Percentiles rank a stretch among this genome's conserved stretches.
These are phyloP conservation scores for Lenwebbia sp. DNA, from an alignment of 345 rosid species.

Conservation along the genomic window DNA sequence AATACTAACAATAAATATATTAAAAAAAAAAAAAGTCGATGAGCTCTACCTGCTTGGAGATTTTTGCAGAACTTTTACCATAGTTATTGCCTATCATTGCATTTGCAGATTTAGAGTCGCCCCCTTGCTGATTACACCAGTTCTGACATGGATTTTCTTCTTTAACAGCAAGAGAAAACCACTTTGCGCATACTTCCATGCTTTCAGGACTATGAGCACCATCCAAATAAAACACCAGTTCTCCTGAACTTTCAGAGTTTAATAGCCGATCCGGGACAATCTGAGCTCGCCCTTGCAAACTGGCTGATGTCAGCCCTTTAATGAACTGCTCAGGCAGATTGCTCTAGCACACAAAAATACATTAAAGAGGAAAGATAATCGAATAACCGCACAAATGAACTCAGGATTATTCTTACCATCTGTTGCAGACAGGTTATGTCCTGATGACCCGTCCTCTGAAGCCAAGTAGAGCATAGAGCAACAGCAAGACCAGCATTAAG, in stretches of 20 bases:
- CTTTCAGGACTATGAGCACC: slow-evolving; percentile 98
- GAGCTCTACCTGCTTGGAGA: slow-evolving; percentile 44
- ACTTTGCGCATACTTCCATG: slow-evolving; percentile 75
- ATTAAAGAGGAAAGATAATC: background rate
- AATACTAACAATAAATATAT: background rate
- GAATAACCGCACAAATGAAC: background rate
- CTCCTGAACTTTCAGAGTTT: slow-evolving; percentile 34
- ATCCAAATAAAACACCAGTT: slow-evolving; percentile 81
- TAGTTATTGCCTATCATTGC: slow-evolving; percentile 9
- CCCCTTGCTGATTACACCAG: slow-evolving; percentile 19
- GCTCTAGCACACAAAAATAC: slow-evolving; percentile 28
- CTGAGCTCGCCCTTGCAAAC: slow-evolving; percentile 95
- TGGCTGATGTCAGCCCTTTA: slow-evolving; percentile 70
- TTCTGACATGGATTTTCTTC: slow-evolving; percentile 27
- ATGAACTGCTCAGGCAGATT: slow-evolving; percentile 71
- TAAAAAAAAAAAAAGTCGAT: background rate
- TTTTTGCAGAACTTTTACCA: slow-evolving; percentile 11
- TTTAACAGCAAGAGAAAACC: slow-evolving; percentile 70
- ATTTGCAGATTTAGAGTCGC: slow-evolving; percentile 19
- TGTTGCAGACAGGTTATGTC: slow-evolving; percentile 29
- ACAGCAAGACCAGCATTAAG: slow-evolving; percentile 87
- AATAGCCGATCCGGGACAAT: slow-evolving; percentile 51
- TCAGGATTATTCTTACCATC: slow-evolving; percentile 29
- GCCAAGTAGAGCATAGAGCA: slow-evolving; percentile 69
- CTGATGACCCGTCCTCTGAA: slow-evolving; percentile 65